Conservation (phyloP, 2,329 filamentous ascomycete species). For the Mycosphaerella sp. region DNA sequence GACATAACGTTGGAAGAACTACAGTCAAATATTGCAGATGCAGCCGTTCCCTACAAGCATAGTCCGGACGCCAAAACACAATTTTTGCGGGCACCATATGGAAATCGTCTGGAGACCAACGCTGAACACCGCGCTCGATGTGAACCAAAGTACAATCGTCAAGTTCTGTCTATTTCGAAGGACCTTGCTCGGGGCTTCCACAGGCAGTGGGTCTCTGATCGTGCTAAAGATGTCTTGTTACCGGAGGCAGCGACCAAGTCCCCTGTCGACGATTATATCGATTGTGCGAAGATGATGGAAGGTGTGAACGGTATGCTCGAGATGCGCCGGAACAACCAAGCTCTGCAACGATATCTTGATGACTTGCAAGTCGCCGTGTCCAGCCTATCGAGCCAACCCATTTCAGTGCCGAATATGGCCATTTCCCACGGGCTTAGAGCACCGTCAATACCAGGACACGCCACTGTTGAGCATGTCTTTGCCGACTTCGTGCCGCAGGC, state of each 20-base stretch:
- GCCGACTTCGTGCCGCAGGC: neutral
- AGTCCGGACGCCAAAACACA: slow-evolving; percentile 3
- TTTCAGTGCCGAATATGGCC: neutral
- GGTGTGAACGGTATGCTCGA: neutral
- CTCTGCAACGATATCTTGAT: neutral
- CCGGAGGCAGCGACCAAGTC: neutral
- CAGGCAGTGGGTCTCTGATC: neutral
- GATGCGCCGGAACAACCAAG: neutral
- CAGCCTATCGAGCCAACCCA: neutral
- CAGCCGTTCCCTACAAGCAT: neutral
- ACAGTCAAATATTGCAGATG: neutral
- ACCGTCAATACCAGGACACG: neutral
- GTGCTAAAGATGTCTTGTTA: too few species aligned
- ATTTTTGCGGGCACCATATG: too few species aligned
- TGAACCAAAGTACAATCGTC: too few species aligned
- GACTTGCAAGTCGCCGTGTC: neutral
- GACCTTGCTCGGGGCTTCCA: neutral
- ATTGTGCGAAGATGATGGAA: neutral
- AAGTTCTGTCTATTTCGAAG: neutral
- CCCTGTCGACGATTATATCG: slow-evolving; percentile 2
- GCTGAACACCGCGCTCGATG: too few species aligned
- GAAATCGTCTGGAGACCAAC: too few species aligned
- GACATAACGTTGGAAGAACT: neutral
- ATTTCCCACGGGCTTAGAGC: too few species aligned
- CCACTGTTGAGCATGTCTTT: slow-evolving; percentile 2